A percentile compares a stretch with the other conserved stretches of the same genome.
Conservation (phyloP, 2,329 filamentous ascomycete species). For the Apiospora rasikravindrae region DNA sequence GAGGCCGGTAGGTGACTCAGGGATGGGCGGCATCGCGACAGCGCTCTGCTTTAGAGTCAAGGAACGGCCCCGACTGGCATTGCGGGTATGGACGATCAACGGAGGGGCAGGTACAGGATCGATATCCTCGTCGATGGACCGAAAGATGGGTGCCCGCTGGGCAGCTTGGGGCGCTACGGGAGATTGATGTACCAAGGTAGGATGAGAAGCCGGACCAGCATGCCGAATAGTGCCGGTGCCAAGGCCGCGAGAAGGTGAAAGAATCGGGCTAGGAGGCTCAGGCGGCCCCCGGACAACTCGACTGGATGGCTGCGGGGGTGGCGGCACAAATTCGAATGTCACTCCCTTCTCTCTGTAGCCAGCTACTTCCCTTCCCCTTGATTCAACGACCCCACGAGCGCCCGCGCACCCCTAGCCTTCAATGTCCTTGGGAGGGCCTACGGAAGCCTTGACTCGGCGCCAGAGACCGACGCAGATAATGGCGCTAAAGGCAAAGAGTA, state of each 20-base stretch:
- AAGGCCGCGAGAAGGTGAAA: constrained; percentile 17
- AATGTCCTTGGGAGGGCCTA: constrained; percentile 50
- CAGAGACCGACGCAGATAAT: constrained; percentile 66
- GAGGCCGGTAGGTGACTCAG: constrained; percentile 20
- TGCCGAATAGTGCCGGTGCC: constrained; percentile 20
- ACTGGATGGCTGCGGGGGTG: constrained; percentile 16
- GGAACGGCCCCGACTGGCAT: constrained; percentile 17
- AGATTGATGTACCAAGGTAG: constrained; percentile 21
- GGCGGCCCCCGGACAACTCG: constrained; percentile 14
- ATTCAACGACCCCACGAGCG: constrained; percentile 38
- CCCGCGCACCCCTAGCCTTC: constrained; percentile 56
- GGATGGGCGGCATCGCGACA: constrained; percentile 25
- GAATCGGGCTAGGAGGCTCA: background rate
- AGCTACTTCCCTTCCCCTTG: constrained; percentile 18
- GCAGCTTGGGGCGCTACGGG: constrained; percentile 29
- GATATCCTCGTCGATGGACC: constrained; percentile 30
- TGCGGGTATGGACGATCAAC: constrained; percentile 25
- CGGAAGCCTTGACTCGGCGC: constrained; percentile 57
- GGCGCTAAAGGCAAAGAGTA: constrained; percentile 69
- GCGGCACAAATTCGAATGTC: constrained; percentile 18
- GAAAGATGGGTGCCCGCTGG: constrained; percentile 30
- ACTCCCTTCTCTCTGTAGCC: constrained; percentile 23
- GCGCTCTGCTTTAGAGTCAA: constrained; percentile 21
- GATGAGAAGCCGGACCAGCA: constrained; percentile 30
- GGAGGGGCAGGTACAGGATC: constrained; percentile 30